Conservation (phyloP, 805 yeast species). For the Metschnikowia kunwiensis region DNA sequence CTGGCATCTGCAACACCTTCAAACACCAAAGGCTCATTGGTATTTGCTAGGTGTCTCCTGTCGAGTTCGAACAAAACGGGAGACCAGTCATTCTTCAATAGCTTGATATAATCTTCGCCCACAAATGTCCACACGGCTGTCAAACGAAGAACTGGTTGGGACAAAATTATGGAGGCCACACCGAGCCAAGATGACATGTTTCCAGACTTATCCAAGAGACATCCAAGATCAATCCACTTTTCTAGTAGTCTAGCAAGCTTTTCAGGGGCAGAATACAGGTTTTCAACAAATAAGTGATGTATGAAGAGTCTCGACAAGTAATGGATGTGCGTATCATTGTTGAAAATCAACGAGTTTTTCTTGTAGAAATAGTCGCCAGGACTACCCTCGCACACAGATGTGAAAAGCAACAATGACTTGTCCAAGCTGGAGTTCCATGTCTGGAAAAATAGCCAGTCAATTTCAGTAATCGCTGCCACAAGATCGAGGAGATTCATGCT, state of each 20-base stretch:
- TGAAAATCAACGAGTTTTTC: slow-evolving; percentile 75
- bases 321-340: slow-evolving; percentile 63
- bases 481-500: slow-evolving; percentile 48
- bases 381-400: slow-evolving; percentile 31
- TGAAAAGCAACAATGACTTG: slow-evolving; percentile 65
- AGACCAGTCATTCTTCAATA: slow-evolving; percentile 81
- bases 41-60: slow-evolving; percentile 55
- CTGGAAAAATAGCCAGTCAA: slow-evolving; percentile 62
- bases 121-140: slow-evolving; percentile 73
- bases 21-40: slow-evolving; percentile 11
- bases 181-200: slow-evolving; percentile 96
- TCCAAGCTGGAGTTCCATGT: slow-evolving; percentile 81
- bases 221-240: slow-evolving; percentile 85
- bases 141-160: slow-evolving; percentile 76
- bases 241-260: slow-evolving; percentile 63
- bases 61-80: slow-evolving; percentile 89
- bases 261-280: slow-evolving; percentile 28
- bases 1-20: slow-evolving; percentile 16
- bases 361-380: slow-evolving; percentile 37
- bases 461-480: slow-evolving; percentile 61
- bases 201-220: slow-evolving; percentile 70
- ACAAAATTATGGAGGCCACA: slow-evolving; percentile 76
- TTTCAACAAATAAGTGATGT: slow-evolving; percentile 63
- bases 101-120: slow-evolving; percentile 53
- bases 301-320: slow-evolving; percentile 70